Evolutionary conservation across 2,329 filamentous ascomycete genomes (phyloP).

Genomic region (Fusarium sp.): DNA sequence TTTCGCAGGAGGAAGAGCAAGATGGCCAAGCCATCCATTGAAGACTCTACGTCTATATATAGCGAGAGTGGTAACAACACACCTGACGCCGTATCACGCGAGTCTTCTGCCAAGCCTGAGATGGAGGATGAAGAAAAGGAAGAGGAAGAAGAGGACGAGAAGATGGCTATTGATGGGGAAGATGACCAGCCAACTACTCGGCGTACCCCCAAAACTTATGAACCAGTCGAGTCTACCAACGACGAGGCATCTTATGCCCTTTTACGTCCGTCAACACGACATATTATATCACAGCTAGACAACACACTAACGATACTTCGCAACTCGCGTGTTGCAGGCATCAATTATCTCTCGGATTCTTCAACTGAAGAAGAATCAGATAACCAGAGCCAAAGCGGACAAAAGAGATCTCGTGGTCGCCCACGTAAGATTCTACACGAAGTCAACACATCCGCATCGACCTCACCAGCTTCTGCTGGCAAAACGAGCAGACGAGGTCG

Average conservation of each 20-base stretch:
- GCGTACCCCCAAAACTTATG: conserved; percentile 46
- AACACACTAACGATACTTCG: conserved; percentile 77
- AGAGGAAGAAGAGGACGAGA: conserved; percentile 38
- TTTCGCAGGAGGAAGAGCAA: conserved; percentile 57
- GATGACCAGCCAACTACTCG: not conserved
- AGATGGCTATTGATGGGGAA: conserved; percentile 13
- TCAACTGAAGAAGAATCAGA: conserved; percentile 55
- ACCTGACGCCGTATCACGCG: conserved; percentile 19
- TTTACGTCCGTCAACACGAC: conserved; percentile 76
- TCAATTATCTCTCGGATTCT: conserved; percentile 56
- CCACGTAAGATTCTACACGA: conserved; percentile 38
- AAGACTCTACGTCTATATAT: conserved; percentile 17
- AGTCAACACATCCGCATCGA: conserved; percentile 13
- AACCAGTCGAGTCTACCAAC: conserved; percentile 73
- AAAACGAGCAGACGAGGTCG: conserved; percentile 51
- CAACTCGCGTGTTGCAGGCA: conserved; percentile 67
- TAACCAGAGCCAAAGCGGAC: conserved; percentile 40
- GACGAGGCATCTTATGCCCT: conserved; percentile 75
- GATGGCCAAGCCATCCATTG: conserved; percentile 40
- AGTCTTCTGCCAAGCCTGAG: conserved; percentile 34
- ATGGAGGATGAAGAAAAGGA: conserved; percentile 34
- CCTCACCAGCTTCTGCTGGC: conserved; percentile 14
- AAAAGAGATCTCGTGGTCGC: conserved; percentile 47
- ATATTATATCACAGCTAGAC: conserved; percentile 78
- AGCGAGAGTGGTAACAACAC: conserved; percentile 26